Conservation (phyloP, 176 grass and related monocot species). For the Lolium rigidum region DNA sequence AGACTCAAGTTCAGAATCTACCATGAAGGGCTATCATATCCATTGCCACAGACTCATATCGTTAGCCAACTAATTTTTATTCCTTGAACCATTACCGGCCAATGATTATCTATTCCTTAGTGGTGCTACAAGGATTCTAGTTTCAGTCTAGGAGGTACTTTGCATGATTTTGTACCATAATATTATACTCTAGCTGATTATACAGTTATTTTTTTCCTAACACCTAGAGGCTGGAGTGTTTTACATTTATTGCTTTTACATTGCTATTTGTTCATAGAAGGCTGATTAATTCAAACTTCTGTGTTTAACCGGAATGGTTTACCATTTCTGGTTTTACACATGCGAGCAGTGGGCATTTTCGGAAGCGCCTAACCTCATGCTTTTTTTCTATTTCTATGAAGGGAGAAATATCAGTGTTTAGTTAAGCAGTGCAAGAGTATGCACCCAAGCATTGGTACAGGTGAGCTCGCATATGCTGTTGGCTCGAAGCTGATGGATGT, state of each 20-base stretch:
- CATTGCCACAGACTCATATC: background rate
- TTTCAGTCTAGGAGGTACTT: conserved; percentile 2
- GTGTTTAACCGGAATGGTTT: background rate
- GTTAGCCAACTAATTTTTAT: background rate
- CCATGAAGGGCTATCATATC: background rate
- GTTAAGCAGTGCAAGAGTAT: conserved; percentile 82
- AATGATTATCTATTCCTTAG: background rate
- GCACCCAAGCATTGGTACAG: conserved; percentile 93
- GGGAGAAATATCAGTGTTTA: conserved; percentile 81
- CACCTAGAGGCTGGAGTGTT: background rate
- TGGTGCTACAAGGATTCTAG: conserved; percentile 8
- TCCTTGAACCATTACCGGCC: background rate
- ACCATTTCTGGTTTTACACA: background rate
- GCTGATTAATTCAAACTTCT: background rate
- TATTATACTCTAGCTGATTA: background rate
- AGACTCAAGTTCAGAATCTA: background rate
- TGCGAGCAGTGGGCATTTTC: conserved; percentile 10
- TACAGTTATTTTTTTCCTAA: conserved; percentile 24
- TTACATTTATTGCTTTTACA: background rate
- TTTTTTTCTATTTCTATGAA: conserved; percentile 47
- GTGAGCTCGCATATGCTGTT: conserved; percentile 87
- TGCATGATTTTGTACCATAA: background rate
- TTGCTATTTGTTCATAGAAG: background rate
- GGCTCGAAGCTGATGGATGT: conserved; percentile 97
- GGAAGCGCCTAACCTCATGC: background rate